Conservation (phyloP, 2,329 filamentous ascomycete species). For the Endocalyx cinctus region DNA sequence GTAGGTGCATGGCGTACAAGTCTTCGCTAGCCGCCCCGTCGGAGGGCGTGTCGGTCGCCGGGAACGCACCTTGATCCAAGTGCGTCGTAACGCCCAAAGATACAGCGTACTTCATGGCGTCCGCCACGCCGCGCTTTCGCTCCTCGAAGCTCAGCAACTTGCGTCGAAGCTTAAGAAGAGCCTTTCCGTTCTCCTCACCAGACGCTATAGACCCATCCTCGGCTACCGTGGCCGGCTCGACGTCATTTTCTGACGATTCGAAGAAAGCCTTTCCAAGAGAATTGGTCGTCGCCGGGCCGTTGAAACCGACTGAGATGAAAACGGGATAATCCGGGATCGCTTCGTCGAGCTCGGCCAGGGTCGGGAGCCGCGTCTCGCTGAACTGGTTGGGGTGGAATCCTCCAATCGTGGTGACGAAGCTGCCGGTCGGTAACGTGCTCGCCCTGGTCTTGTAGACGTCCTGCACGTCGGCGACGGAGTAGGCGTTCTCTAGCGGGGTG, state of each 20-base stretch:
- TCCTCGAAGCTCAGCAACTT: constrained; percentile 16
- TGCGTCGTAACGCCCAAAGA: constrained; percentile 24
- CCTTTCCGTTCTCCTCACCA: constrained; percentile 20
- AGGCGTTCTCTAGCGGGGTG: constrained; percentile 22
- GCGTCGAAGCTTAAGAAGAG: constrained; percentile 17
- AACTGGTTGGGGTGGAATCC: constrained; percentile 25
- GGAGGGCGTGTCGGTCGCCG: constrained; percentile 16
- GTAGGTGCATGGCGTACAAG: constrained; percentile 20
- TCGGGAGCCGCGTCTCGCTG: constrained; percentile 19
- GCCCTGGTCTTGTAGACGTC: constrained; percentile 11
- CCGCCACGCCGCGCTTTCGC: constrained; percentile 17
- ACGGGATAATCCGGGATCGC: constrained; percentile 18
- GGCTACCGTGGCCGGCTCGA: constrained; percentile 7
- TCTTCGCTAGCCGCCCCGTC: constrained; percentile 23
- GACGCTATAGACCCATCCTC: constrained; percentile 17
- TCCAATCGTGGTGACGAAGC: constrained; percentile 24
- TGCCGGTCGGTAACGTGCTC: constrained; percentile 8
- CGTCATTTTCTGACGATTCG: constrained; percentile 7
- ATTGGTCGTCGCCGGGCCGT: constrained; percentile 21
- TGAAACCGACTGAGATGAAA: constrained; percentile 19
- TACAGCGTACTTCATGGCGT: constrained; percentile 23
- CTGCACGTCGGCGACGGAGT: constrained; percentile 21
- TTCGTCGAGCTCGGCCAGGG: constrained; percentile 21
- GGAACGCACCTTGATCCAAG: constrained; percentile 24
- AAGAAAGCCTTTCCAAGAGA: constrained; percentile 19